phyloP scores from a whole-genome alignment of 257 asterid species.

The Phtheirospermum japonicum region DNA sequence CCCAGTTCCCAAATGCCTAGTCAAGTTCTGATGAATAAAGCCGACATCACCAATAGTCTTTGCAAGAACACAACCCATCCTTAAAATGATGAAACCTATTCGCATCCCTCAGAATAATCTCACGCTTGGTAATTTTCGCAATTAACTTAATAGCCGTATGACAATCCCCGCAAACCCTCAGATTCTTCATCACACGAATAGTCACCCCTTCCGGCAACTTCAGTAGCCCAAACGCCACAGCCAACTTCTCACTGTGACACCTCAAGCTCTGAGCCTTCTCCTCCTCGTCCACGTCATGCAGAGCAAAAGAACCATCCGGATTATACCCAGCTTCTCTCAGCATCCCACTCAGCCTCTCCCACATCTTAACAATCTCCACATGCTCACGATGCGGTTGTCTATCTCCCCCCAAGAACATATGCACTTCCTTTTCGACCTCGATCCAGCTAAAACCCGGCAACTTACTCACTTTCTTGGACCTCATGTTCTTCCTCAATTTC shows the following conservation, averaged over 20 bases:
- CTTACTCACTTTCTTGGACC: constrained; percentile 50
- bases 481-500: constrained; percentile 52
- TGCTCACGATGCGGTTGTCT: constrained; percentile 48
- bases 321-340: constrained; percentile 59
- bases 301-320: constrained; percentile 52
- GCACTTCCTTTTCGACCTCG: constrained; percentile 65
- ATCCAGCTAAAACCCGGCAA: constrained; percentile 87
- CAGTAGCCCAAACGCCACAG: constrained; percentile 65
- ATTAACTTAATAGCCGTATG: constrained; percentile 59
- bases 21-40: no score
- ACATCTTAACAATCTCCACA: constrained; percentile 38
- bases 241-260: constrained; percentile 70
- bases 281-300: constrained; percentile 69
- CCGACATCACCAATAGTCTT: constrained; percentile 56
- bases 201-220: constrained; percentile 56
- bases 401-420: constrained; percentile 62
- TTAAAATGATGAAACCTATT: constrained; percentile 68
- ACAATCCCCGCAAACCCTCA: constrained; percentile 73
- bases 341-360: constrained; percentile 51
- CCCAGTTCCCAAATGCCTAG: constrained; percentile 10
- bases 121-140: constrained; percentile 46
- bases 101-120: constrained; percentile 61
- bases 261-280: constrained; percentile 53
- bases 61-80: constrained; percentile 64
- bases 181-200: constrained; percentile 64